Percentiles rank a stretch among this genome's conserved stretches.
These are phyloP conservation scores for Vanrija sp. DNA, from an alignment of 1,284 basidiomycete species.

Conservation along the genomic window DNA sequence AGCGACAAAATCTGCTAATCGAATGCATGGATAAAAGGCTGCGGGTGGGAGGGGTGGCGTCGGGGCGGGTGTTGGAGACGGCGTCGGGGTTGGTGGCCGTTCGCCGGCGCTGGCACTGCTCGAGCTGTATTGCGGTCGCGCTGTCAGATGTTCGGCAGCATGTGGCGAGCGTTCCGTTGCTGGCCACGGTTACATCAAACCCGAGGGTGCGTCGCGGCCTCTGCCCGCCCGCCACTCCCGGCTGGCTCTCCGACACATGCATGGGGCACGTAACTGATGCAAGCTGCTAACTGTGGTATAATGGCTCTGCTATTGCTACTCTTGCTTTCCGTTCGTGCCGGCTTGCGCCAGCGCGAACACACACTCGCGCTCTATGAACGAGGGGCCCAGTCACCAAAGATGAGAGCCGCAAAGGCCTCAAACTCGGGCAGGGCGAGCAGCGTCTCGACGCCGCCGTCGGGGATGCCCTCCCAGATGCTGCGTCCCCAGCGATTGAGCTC, in stretches of 20 bases:
- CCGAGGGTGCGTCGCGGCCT: too few relatives aligned
- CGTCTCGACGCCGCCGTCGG: slow-evolving; percentile 44
- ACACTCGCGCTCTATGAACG: background rate
- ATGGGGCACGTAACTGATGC: too few relatives aligned
- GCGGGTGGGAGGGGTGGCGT: background rate
- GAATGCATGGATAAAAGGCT: slow-evolving; percentile 16
- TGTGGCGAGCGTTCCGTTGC: too few relatives aligned
- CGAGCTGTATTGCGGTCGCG: background rate
- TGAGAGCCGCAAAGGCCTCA: slow-evolving; percentile 44
- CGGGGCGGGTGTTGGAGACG: background rate
- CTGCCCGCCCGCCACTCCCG: too few relatives aligned
- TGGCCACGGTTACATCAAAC: too few relatives aligned
- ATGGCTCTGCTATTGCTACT: too few relatives aligned
- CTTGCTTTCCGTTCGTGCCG: too few relatives aligned
- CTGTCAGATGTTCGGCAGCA: too few relatives aligned
- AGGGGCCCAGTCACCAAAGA: slow-evolving; percentile 49
- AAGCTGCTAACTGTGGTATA: too few relatives aligned
- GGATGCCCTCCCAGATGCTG: slow-evolving; percentile 46
- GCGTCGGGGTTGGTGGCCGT: too few relatives aligned
- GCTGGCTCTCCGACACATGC: too few relatives aligned
- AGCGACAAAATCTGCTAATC: background rate
- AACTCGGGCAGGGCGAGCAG: slow-evolving; percentile 38
- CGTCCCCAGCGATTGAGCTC: slow-evolving; percentile 41
- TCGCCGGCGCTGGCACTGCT: background rate
- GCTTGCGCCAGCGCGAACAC: too few relatives aligned